Evolutionary conservation across 202 grass and related monocot species (phyloP).

Genomic region (Dendrocalamus latiflorus): DNA sequence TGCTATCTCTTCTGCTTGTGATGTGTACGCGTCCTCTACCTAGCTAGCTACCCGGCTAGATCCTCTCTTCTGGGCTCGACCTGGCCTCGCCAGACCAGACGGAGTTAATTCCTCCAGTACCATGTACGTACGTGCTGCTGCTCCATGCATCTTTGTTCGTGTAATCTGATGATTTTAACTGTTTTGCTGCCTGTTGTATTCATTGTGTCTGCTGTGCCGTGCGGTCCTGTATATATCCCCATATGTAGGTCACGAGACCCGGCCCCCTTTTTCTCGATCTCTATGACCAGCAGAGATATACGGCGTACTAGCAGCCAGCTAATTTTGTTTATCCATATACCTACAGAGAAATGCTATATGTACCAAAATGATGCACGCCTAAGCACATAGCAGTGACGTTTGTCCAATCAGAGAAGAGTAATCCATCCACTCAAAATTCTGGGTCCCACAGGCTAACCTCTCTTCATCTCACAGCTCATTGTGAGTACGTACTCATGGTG

Average conservation of each 20-base stretch:
- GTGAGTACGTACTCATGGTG: too few relatives aligned
- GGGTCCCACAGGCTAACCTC: too few relatives aligned
- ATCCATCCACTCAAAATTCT: too few relatives aligned
- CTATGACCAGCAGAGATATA: background rate
- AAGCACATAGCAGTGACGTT: too few relatives aligned
- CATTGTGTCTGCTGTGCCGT: conserved; percentile 33
- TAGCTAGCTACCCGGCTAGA: background rate
- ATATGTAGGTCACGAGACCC: conserved; percentile 2
- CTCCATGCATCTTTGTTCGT: conserved; percentile 9
- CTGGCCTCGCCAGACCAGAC: background rate
- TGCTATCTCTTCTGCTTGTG: background rate
- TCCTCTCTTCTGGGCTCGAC: background rate
- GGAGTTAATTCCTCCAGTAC: conserved; percentile 33
- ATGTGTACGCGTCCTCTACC: background rate
- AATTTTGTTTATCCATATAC: background rate
- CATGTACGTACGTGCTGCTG: background rate
- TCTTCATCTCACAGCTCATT: too few relatives aligned
- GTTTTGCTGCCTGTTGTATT: conserved; percentile 32
- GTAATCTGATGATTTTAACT: conserved; percentile 44
- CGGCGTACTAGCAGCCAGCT: background rate
- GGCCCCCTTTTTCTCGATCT: background rate
- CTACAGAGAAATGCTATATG: too few relatives aligned
- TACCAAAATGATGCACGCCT: too few relatives aligned
- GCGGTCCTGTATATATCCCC: background rate
- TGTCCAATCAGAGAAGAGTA: too few relatives aligned